These are phyloP conservation scores for Penicillium sp. DNA, from an alignment of 2,329 filamentous ascomycete genomes.

Conservation along the genomic window DNA sequence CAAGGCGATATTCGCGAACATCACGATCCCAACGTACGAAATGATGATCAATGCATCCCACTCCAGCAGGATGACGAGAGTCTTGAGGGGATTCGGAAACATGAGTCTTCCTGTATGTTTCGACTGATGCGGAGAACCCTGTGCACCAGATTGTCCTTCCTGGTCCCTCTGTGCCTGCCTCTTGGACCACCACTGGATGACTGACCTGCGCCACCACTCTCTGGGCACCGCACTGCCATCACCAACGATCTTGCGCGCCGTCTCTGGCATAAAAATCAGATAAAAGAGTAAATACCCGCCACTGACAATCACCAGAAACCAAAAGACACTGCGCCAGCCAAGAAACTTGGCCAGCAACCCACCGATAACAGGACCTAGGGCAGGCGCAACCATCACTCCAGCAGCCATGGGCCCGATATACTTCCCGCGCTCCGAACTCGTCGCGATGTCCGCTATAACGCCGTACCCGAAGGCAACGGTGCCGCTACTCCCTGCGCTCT, in stretches of 20 bases:
- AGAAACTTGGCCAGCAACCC: conserved; percentile 25
- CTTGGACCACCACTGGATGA: conserved; percentile 16
- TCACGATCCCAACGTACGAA: conserved; percentile 33
- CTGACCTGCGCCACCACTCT: conserved; percentile 24
- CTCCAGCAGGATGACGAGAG: conserved; percentile 39
- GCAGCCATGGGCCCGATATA: conserved; percentile 30
- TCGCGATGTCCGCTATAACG: conserved; percentile 33
- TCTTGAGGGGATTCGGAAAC: conserved; percentile 46
- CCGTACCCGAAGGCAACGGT: conserved; percentile 31
- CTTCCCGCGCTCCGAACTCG: conserved; percentile 30
- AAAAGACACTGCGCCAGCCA: conserved; percentile 33
- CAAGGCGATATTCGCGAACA: conserved; percentile 40
- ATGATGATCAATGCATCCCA: conserved; percentile 39
- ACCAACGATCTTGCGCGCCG: conserved; percentile 31
- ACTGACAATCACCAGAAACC: conserved; percentile 30
- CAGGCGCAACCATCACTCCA: conserved; percentile 25
- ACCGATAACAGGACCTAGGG: conserved; percentile 32
- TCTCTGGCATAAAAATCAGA: conserved; percentile 32
- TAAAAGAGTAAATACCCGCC: conserved; percentile 19
- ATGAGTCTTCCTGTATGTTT: conserved; percentile 33
- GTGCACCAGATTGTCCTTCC: neutral
- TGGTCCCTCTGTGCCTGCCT: conserved; percentile 1
- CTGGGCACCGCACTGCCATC: conserved; percentile 28
- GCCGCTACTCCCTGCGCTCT: conserved; percentile 29
- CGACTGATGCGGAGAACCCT: conserved; percentile 3